Evolutionary conservation across 2,329 filamentous ascomycete genomes (phyloP).

Genomic region (Ophidiomyces ophidiicola): DNA sequence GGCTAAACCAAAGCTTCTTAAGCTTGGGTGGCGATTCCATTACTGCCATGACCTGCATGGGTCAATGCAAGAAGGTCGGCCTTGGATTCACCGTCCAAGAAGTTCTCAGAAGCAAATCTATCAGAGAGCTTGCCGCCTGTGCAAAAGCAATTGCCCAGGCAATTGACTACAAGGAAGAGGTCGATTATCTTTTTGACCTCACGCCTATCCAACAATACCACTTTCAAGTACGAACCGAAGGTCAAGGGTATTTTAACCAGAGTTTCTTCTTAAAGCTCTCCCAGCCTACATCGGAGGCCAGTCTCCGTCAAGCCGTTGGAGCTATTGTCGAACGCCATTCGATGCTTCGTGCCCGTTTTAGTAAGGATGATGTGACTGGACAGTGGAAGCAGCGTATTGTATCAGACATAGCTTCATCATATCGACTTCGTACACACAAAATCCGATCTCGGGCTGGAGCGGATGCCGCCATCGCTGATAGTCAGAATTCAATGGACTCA

Average conservation of each 20-base stretch:
- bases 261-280: slow-evolving; percentile 17
- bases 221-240: slow-evolving; percentile 14
- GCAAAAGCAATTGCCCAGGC: slow-evolving; percentile 23
- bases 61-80: slow-evolving; percentile 36
- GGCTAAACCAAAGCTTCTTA: slow-evolving; percentile 31
- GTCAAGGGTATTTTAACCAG: slow-evolving; percentile 19
- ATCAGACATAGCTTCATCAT: slow-evolving; percentile 24
- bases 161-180: slow-evolving; percentile 21
- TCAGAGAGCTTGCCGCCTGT: slow-evolving; percentile 26
- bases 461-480: slow-evolving; percentile 22
- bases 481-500: slow-evolving; percentile 24
- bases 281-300: slow-evolving; percentile 1
- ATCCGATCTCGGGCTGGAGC: slow-evolving; percentile 19
- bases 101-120: slow-evolving; percentile 38
- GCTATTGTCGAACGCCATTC: slow-evolving; percentile 17
- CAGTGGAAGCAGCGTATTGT: slow-evolving; percentile 14
- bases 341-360: slow-evolving; percentile 19
- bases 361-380: slow-evolving; percentile 21
- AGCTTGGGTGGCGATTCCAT: slow-evolving; percentile 40
- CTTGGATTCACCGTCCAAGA: slow-evolving; percentile 39
- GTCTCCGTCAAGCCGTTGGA: slow-evolving; percentile 13
- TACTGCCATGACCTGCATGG: slow-evolving; percentile 40
- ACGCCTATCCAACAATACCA: slow-evolving; percentile 20
- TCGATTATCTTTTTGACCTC: slow-evolving; percentile 17
- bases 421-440: slow-evolving; percentile 23